A percentile compares a stretch with the other conserved stretches of the same genome.
Evolutionary conservation across 768 basidiomycete species (phyloP).

Genomic region (Sistotremastrum suecicum): DNA sequence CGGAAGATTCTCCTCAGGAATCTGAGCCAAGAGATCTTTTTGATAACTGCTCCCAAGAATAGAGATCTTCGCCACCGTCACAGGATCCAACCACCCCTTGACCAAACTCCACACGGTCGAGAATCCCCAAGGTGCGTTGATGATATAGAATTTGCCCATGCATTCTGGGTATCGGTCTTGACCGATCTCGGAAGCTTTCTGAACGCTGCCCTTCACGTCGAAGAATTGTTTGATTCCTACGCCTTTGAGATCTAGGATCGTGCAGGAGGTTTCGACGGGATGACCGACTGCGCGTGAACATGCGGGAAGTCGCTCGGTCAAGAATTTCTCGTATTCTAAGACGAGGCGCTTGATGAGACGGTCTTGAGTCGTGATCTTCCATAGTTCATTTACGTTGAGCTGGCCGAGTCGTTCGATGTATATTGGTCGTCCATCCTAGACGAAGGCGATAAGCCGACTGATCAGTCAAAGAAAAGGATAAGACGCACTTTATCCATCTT

Average conservation of each 20-base stretch:
- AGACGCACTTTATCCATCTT: slow-evolving; percentile 74
- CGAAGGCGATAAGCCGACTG: neutral
- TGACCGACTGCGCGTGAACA: slow-evolving; percentile 60
- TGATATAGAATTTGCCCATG: slow-evolving; percentile 99
- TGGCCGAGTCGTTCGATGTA: slow-evolving; percentile 91
- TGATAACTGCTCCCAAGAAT: slow-evolving; percentile 72
- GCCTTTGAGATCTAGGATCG: slow-evolving; percentile 74
- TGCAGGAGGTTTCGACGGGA: slow-evolving; percentile 93
- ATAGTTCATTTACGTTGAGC: slow-evolving; percentile 76
- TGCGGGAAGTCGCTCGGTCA: slow-evolving; percentile 67
- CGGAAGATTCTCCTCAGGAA: slow-evolving; percentile 73
- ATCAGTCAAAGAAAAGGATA: neutral
- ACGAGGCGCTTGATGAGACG: slow-evolving; percentile 84
- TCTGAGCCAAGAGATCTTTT: slow-evolving; percentile 66
- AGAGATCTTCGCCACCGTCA: slow-evolving; percentile 89
- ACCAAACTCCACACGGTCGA: slow-evolving; percentile 76
- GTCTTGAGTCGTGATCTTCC: slow-evolving; percentile 69
- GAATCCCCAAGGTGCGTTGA: slow-evolving; percentile 94
- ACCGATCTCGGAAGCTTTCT: slow-evolving; percentile 57
- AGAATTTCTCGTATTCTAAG: slow-evolving; percentile 84
- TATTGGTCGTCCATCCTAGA: slow-evolving; percentile 83
- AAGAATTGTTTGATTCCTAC: slow-evolving; percentile 64
- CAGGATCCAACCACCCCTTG: slow-evolving; percentile 90
- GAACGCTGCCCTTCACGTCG: slow-evolving; percentile 86
- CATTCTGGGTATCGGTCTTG: slow-evolving; percentile 87